Percentiles rank a stretch among this genome's conserved stretches.
These are phyloP conservation scores for Cytospora chrysosperma DNA, from an alignment of 2,329 filamentous ascomycete genomes.

Conservation along the genomic window DNA sequence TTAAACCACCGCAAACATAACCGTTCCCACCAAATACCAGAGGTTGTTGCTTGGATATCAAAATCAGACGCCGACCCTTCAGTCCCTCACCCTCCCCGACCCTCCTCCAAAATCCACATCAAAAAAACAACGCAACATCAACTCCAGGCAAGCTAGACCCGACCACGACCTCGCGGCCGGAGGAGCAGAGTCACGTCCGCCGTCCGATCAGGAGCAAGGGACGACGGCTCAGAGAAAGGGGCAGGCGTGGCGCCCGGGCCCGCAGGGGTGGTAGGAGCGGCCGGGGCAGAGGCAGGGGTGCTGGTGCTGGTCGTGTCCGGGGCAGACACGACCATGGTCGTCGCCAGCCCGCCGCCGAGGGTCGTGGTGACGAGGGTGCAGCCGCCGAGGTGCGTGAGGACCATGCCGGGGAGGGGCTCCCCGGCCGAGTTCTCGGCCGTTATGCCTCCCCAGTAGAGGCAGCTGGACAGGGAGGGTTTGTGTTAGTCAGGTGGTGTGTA, in stretches of 20 bases:
- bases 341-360: not conserved
- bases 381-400: constrained; percentile 30
- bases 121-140: no score
- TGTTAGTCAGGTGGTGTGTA: no score
- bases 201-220: not conserved
- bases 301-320: not conserved
- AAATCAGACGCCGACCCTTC: not conserved
- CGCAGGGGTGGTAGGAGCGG: not conserved
- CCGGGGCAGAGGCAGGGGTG: not conserved
- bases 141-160: not conserved
- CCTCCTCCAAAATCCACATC: no score
- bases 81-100: not conserved
- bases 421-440: constrained; percentile 31
- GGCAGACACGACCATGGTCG: not conserved
- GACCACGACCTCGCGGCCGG: not conserved
- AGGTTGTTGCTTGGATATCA: not conserved
- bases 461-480: no score
- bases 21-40: not conserved
- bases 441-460: constrained; percentile 40
- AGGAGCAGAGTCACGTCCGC: not conserved
- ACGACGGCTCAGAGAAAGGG: not conserved
- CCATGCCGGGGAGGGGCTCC: constrained; percentile 31
- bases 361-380: not conserved
- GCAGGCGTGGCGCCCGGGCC: not conserved
- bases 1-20: not conserved